Base-by-base conservation (phyloP, 768 basidiomycete genomes). In the Pisolithus microcarpus region DNA sequence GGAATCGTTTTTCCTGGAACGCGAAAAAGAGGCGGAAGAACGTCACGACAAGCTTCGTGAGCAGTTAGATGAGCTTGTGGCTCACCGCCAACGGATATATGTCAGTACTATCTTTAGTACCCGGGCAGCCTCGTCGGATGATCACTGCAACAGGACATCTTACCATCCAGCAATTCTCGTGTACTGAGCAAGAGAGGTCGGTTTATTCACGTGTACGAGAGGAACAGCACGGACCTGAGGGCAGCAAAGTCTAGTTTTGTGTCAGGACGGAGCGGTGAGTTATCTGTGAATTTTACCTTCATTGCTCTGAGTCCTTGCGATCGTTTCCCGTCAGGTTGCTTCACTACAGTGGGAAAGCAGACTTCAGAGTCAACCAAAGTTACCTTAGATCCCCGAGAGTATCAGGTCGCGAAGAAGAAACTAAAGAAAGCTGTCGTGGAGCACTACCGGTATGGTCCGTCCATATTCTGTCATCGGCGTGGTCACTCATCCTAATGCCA, bases 391-490 rank as follows among this genome's bases (percentile, higher is more conserved):
- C 91, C 89, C 0, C 87, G 86, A 42, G 80, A 85, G 50, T 99
- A 96, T 67, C 72, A 81, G 38, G 72, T 80, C 38, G 93, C 94
- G n/a, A 91, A 87, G 70, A 83, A 82, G 64, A 82, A 81, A 61
- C 74, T 99, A 42, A 88, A 88, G 65, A 83, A 81, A 53, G 96
- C 95, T 1, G 76, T 88, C 0, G 58, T 84, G 46, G 91, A 95
- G 61, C 85, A 85, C 63, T 95, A 98, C 67, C 79, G 81, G 85
- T 85, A 57, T 36, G 59, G 39, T 31, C 11, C 37, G 43, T 15
- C 34, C 10, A 39, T 5, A 39, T 26, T 50, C 23, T 18, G 11
- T 46, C 21, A 15, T 21, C 23, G 44, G 46, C 31, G 6, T 23
- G 16, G 23, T 6, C 24, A 16, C n/a, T 30, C 19, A 21, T 43